Evolutionary conservation across 2,329 filamentous ascomycete species (phyloP).

Genomic region (Colletotrichum aenigma): DNA sequence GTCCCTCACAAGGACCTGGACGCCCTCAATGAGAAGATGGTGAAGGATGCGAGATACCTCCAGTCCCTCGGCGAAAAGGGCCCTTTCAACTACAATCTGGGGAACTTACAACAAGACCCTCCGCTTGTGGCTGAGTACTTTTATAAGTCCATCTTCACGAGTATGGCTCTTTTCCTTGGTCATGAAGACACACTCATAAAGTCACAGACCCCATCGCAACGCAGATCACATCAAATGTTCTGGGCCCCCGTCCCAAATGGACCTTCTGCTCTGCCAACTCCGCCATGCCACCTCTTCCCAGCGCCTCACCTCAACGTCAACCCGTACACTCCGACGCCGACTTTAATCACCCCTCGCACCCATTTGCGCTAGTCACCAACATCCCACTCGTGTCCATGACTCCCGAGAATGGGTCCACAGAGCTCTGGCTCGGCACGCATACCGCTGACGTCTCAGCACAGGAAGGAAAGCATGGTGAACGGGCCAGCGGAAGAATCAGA

Average conservation of each 20-base stretch:
- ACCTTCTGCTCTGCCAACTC: constrained; percentile 64
- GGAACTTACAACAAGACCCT: constrained; percentile 66
- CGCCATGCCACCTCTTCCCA: constrained; percentile 54
- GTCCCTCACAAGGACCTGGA: constrained; percentile 57
- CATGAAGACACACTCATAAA: not conserved
- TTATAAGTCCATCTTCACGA: constrained; percentile 55
- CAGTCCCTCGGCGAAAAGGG: constrained; percentile 56
- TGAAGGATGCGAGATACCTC: constrained; percentile 57
- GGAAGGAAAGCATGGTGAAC: constrained; percentile 54
- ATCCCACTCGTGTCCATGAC: constrained; percentile 55
- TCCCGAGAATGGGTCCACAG: constrained; percentile 59
- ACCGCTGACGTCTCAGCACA: constrained; percentile 40
- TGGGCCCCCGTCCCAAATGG: constrained; percentile 60
- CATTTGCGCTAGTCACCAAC: constrained; percentile 61
- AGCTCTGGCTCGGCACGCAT: constrained; percentile 65
- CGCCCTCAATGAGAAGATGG: constrained; percentile 62
- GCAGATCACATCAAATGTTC: constrained; percentile 57
- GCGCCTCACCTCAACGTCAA: constrained; percentile 45
- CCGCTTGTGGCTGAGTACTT: constrained; percentile 56
- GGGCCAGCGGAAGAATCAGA: constrained; percentile 55
- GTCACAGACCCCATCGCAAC: constrained; percentile 54
- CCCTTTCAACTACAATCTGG: constrained; percentile 67
- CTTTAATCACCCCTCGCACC: constrained; percentile 57
- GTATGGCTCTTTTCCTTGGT: constrained; percentile 34
- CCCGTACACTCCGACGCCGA: constrained; percentile 65